Evolutionary conservation across 805 yeast species (phyloP).

Genomic region (Lachancea mirantina): DNA sequence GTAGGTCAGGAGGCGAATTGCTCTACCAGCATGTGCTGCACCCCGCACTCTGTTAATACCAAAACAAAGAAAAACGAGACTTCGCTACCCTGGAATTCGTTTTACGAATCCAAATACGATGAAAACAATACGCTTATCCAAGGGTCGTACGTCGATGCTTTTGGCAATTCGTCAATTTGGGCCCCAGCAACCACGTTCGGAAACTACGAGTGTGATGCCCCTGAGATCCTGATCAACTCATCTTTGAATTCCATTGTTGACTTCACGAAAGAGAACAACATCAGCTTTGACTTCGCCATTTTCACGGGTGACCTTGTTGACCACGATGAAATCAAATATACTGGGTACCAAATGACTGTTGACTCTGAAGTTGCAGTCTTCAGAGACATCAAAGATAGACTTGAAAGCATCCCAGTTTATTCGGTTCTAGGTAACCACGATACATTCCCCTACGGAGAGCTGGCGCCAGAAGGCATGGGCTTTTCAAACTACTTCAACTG

Average conservation of each 20-base stretch:
- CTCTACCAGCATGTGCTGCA: constrained; percentile 52
- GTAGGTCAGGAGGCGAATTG: constrained; percentile 56
- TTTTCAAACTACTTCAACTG: constrained; percentile 38
- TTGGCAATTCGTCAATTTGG: constrained; percentile 29
- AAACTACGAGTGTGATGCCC: constrained; percentile 57
- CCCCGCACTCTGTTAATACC: constrained; percentile 39
- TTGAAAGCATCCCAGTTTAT: constrained; percentile 49
- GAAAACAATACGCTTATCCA: constrained; percentile 24
- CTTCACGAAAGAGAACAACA: constrained; percentile 27
- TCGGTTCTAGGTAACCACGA: constrained; percentile 68
- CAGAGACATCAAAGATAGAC: constrained; percentile 44
- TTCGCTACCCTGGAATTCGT: constrained; percentile 18
- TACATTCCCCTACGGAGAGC: constrained; percentile 63
- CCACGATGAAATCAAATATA: constrained; percentile 48
- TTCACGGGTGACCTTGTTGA: constrained; percentile 74
- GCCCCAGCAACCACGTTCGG: constrained; percentile 58
- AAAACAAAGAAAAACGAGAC: constrained; percentile 28
- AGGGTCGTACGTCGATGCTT: constrained; percentile 24
- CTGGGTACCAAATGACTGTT: constrained; percentile 41
- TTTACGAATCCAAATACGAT: constrained; percentile 28
- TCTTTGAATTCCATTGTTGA: constrained; percentile 41
- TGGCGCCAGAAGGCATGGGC: constrained; percentile 47
- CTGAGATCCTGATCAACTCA: constrained; percentile 53
- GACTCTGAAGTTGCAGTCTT: constrained; percentile 47
- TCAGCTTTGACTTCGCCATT: constrained; percentile 50